Conservation (phyloP, 208 protist species). For the Novymonas esmeraldas region DNA sequence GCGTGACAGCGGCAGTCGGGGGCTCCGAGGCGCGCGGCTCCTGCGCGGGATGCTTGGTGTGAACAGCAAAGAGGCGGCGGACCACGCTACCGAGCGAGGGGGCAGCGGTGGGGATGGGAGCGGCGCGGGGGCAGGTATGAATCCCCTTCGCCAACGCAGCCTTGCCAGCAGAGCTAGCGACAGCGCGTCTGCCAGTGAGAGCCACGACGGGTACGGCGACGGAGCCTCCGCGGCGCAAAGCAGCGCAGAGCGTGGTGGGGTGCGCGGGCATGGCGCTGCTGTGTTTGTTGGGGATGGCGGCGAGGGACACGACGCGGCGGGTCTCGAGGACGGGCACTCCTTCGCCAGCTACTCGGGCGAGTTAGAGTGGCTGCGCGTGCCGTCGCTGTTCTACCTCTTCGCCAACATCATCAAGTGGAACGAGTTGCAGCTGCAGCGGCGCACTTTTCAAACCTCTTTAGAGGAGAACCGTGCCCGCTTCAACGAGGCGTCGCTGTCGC, state of each 20-base stretch:
- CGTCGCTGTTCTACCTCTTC: slow-evolving; percentile 69
- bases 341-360: slow-evolving; percentile 17
- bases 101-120: not conserved
- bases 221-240: slow-evolving; percentile 6
- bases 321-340: slow-evolving; percentile 10
- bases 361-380: slow-evolving; percentile 61
- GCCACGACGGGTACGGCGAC: slow-evolving; percentile 3
- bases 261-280: not conserved
- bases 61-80: not conserved
- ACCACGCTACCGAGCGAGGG: not conserved
- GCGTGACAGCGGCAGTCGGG: slow-evolving; percentile 12
- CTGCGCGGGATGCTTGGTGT: slow-evolving; percentile 14
- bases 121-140: not conserved
- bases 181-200: not conserved
- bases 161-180: not conserved
- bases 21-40: slow-evolving; percentile 9
- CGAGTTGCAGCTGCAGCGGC: slow-evolving; percentile 42
- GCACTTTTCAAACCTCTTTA: not conserved
- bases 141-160: slow-evolving; percentile 18
- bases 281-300: not conserved
- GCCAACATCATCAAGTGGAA: slow-evolving; percentile 65
- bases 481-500: slow-evolving; percentile 19
- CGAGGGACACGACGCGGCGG: not conserved
- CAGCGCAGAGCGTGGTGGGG: not conserved
- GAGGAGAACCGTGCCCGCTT: slow-evolving; percentile 14